phyloP scores from a whole-genome alignment of 164 flowering plant genomes.

The Berberis thunbergii region DNA sequence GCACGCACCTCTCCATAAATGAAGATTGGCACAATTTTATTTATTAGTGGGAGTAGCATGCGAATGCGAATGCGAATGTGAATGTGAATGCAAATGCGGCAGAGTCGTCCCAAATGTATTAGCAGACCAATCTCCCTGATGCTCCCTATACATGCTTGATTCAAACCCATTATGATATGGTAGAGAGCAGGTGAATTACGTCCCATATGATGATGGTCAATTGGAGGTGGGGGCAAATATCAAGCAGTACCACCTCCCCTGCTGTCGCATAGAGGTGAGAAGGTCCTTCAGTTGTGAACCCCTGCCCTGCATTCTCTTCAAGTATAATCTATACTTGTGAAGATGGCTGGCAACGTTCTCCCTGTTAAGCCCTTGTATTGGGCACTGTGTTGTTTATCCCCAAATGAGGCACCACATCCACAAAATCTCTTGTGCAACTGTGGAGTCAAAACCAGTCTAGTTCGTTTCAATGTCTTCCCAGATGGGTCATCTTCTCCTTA shows the following conservation, averaged over 20 bases:
- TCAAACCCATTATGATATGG: constrained; percentile 29
- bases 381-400: constrained; percentile 93
- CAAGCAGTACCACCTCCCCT: not conserved
- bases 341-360: constrained; percentile 96
- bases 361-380: constrained; percentile 76
- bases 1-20: constrained; percentile 16
- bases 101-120: constrained; percentile 29
- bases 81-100: constrained; percentile 18
- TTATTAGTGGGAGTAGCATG: constrained; percentile 28
- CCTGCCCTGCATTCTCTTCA: constrained; percentile 78
- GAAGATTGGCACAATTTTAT: constrained; percentile 2
- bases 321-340: constrained; percentile 82
- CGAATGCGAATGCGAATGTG: not conserved
- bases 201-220: not conserved
- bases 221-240: constrained; percentile 26
- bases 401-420: constrained; percentile 80
- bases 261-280: constrained; percentile 54
- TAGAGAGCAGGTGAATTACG: too few relatives aligned
- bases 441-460: constrained; percentile 93
- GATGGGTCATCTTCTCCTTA: constrained; percentile 24
- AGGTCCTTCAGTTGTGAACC: constrained; percentile 34
- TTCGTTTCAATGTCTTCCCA: constrained; percentile 44
- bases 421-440: constrained; percentile 91
- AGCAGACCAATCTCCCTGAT: constrained; percentile 51
- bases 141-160: constrained; percentile 23